Base-by-base conservation (phyloP, 768 basidiomycete genomes). In the Dictyophora rubrovolvata region DNA sequence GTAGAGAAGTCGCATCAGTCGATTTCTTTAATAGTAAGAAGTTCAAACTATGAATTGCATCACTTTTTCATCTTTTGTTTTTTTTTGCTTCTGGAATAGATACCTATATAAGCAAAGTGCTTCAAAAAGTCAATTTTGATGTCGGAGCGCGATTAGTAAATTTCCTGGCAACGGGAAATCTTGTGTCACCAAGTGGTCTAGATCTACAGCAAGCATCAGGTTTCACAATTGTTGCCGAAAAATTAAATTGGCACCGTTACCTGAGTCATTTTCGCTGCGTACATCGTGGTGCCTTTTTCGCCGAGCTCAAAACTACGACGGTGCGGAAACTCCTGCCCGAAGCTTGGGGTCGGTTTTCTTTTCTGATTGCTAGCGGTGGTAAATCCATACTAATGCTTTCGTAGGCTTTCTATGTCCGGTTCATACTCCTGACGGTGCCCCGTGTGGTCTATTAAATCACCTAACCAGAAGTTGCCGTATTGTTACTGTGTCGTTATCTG, bases 171-270 rank as follows among this genome's bases (percentile, higher is more conserved):
- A 98, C 96, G 4, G 96, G 96, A 23, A 98, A 98, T 68, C 77
- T 99, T 22, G 80, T 94, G 55, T 95, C 96, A 9, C 93, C 92
- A 0, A 87, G 92, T 1, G 96, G 96, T 61, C 84, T 99, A 56
- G 96, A 98, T 73, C 75, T 99, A 16, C 95, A 98, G 70, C 96
- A 99, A 71, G 87, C 94, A 0, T 87, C 93, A 17, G 96, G 96
- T n/a, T 98, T 95, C 73, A 98, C 96, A 1, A 96, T 99, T 65
- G 89, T 98, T 35, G 96, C 94, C 5, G 96, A 99, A 75, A 98
- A 98, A 72, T 79, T 99, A 61, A 99, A 99, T 71, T 99, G 96
- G 84, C 86, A 89, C 65, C 92, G 96, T 37, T 99, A 97, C 71
- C 93, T 99, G 71, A 89, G 89, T 68, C 96, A 99, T 74, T 99